Evolutionary conservation across 371 early-diverging fungal genomes (phyloP).

Genomic region (Mortierella polycephala): DNA sequence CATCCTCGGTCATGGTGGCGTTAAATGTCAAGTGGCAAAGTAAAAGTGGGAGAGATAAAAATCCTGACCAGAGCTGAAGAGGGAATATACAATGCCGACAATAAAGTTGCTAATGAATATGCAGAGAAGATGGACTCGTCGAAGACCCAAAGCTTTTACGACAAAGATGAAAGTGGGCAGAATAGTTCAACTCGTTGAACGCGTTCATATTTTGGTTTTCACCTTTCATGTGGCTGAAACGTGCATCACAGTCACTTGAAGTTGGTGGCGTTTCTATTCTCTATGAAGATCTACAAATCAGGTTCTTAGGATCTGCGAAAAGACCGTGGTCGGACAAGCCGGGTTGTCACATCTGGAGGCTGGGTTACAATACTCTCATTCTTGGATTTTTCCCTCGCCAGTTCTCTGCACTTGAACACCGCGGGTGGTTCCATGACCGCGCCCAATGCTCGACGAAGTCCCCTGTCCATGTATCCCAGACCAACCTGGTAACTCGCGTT

Average conservation of each 20-base stretch:
- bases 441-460: slow-evolving; percentile 84
- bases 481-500: slow-evolving; percentile 93
- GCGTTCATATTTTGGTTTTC: no score
- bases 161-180: no score
- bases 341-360: slow-evolving; percentile 49
- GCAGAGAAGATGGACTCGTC: no score
- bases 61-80: not conserved
- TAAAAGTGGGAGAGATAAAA: not conserved
- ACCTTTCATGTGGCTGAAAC: no score
- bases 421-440: slow-evolving; percentile 81
- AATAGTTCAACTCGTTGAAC: no score
- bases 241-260: no score
- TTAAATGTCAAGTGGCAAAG: slow-evolving; percentile 14
- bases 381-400: not conserved
- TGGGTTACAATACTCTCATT: slow-evolving; percentile 23
- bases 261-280: not conserved
- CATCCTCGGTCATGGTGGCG: slow-evolving; percentile 53
- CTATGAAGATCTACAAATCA: not conserved
- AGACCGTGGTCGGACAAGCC: slow-evolving; percentile 30
- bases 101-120: no score
- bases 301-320: slow-evolving; percentile 11
- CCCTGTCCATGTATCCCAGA: slow-evolving; percentile 73
- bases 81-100: no score
- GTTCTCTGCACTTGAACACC: slow-evolving; percentile 58
- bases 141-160: no score